Evolutionary conservation across 768 basidiomycete genomes (phyloP).

Genomic region (Hebeloma cylindrosporum): DNA sequence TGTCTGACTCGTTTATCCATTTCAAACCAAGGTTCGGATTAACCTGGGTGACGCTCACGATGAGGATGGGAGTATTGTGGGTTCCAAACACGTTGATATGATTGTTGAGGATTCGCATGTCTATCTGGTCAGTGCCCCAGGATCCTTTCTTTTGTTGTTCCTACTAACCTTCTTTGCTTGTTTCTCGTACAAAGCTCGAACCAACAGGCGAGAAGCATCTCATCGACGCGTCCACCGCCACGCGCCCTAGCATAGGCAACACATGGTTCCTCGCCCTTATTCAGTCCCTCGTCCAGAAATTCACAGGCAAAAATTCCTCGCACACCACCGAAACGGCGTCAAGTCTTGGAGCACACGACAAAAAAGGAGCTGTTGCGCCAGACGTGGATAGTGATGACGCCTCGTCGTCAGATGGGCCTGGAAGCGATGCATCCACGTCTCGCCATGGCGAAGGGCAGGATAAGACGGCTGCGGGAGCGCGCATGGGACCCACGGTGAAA

Average conservation of each 20-base stretch:
- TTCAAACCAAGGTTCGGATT: conserved; percentile 60
- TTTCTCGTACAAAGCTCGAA: conserved; percentile 53
- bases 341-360: conserved; percentile 1
- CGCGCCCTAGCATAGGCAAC: conserved; percentile 51
- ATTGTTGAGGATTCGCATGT: conserved; percentile 76
- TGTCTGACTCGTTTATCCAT: conserved; percentile 2
- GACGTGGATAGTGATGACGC: conserved; percentile 40
- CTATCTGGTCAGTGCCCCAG: conserved; percentile 61
- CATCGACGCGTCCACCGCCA: conserved; percentile 59
- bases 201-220: conserved; percentile 54
- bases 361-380: conserved; percentile 18
- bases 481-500: conserved; percentile 43
- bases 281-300: conserved; percentile 30
- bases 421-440: conserved; percentile 41
- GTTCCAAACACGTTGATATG: conserved; percentile 69
- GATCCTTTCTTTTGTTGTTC: not conserved
- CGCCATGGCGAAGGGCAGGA: conserved; percentile 32
- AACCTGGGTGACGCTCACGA: conserved; percentile 60
- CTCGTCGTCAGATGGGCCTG: conserved; percentile 47
- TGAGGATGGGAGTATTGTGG: conserved; percentile 52
- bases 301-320: conserved; percentile 26
- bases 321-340: conserved; percentile 9
- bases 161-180: not conserved
- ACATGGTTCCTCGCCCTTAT: conserved; percentile 72
- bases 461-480: conserved; percentile 29